A percentile compares a stretch with the other conserved stretches of the same genome.
Conservation (phyloP, 805 yeast species). For the Candida incommunis region DNA sequence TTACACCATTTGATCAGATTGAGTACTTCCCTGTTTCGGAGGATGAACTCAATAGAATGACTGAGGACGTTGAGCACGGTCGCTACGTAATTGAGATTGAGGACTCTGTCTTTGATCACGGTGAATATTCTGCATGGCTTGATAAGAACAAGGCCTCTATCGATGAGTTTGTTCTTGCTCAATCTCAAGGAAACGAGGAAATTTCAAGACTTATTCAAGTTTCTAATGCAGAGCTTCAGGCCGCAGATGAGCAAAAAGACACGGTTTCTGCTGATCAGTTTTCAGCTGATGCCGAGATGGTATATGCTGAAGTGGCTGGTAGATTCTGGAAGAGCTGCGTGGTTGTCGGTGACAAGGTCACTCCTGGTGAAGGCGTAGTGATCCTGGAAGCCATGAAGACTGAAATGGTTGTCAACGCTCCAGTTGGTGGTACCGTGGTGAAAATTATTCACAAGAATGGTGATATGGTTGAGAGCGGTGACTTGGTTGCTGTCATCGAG, state of each 20-base stretch:
- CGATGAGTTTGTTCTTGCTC: slow-evolving; percentile 41
- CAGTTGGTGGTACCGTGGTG: slow-evolving; percentile 25
- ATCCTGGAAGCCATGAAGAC: slow-evolving; percentile 98
- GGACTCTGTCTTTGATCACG: slow-evolving; percentile 72
- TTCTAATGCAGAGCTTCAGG: slow-evolving; percentile 59
- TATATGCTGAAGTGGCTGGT: slow-evolving; percentile 93
- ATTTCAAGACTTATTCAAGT: slow-evolving; percentile 72
- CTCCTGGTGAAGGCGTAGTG: slow-evolving; percentile 63
- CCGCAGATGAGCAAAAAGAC: slow-evolving; percentile 27
- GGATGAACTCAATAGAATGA: slow-evolving; percentile 55
- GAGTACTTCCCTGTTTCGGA: slow-evolving; percentile 89
- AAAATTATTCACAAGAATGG: slow-evolving; percentile 58
- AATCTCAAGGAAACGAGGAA: slow-evolving; percentile 76
- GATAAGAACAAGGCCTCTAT: slow-evolving; percentile 60
- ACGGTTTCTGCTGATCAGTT: slow-evolving; percentile 37
- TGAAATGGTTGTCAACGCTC: slow-evolving; percentile 77
- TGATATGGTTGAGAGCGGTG: slow-evolving; percentile 96
- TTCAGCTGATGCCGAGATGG: slow-evolving; percentile 67
- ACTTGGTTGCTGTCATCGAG: slow-evolving; percentile 72
- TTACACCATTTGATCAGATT: slow-evolving; percentile 85
- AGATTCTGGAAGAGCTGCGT: slow-evolving; percentile 88
- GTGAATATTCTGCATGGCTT: slow-evolving; percentile 65
- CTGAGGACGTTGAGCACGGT: slow-evolving; percentile 71
- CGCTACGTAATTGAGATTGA: slow-evolving; percentile 59
- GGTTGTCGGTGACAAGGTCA: slow-evolving; percentile 60